A percentile compares a stretch with the other conserved stretches of the same genome.
These are phyloP conservation scores for Aspergillus awamori DNA, from an alignment of 2,329 filamentous ascomycete genomes.

Conservation along the genomic window DNA sequence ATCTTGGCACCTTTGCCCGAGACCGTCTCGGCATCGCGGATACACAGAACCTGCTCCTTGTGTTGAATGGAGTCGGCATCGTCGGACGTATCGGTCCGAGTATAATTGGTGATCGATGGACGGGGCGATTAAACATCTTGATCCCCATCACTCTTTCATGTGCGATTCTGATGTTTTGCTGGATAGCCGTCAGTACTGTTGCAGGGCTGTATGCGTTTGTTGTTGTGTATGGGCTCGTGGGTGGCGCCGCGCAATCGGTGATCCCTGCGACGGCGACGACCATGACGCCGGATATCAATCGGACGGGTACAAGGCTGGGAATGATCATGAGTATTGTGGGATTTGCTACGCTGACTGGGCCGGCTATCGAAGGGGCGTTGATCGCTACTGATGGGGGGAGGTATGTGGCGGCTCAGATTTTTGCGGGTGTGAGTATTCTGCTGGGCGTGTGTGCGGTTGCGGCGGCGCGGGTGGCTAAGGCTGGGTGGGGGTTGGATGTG, in stretches of 20 bases:
- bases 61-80: too few species aligned
- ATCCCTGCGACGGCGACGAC: slow-evolving; percentile 12
- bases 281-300: slow-evolving; percentile 14
- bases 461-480: slow-evolving; percentile 14
- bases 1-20: slow-evolving; percentile 54
- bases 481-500: background rate
- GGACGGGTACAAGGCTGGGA: slow-evolving; percentile 15
- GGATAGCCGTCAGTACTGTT: slow-evolving; percentile 54
- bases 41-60: slow-evolving; percentile 29
- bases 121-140: too few species aligned
- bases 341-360: slow-evolving; percentile 18
- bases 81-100: too few species aligned
- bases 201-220: slow-evolving; percentile 49
- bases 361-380: slow-evolving; percentile 18
- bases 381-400: slow-evolving; percentile 11
- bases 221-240: slow-evolving; percentile 40
- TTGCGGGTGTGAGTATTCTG: slow-evolving; percentile 7
- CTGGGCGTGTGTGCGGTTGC: slow-evolving; percentile 7
- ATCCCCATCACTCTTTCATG: slow-evolving; percentile 47
- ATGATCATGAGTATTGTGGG: slow-evolving; percentile 21
- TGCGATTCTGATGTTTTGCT: slow-evolving; percentile 56
- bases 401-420: slow-evolving; percentile 18
- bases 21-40: slow-evolving; percentile 45
- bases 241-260: slow-evolving; percentile 17
- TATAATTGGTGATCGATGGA: too few species aligned